Base-by-base conservation (phyloP, 2,329 filamentous ascomycete species). In the Microcyclosporella mali region DNA sequence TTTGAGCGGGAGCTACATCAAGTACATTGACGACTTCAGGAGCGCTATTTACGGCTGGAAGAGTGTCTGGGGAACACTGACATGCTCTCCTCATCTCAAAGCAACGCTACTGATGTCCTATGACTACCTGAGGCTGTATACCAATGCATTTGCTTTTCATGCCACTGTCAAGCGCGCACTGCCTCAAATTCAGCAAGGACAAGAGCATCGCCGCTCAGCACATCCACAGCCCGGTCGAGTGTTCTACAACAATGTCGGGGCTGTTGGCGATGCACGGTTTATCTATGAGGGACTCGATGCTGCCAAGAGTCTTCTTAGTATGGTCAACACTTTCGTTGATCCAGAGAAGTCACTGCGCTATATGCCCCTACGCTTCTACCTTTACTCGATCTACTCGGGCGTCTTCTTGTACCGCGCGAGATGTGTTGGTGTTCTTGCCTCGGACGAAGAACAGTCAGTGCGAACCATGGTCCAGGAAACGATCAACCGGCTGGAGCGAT, bases 141-240 rank as follows among this genome's bases (percentile, higher is more conserved):
- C 82, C 37, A 85, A 85, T 45, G 82, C 83, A 0, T 87, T 86
- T 57, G 83, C 82, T 1, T 86, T 86, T 52, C 83, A 87, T 58
- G 82, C 83, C 2, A 84, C 81, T 1, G 78, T 76, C 16, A 67
- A 70, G 17, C 65, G 69, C 25, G 68, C 68, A 11, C 51, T 70
- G 0, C 66, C 67, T 6, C 56, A 60, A 37, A 55, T 55, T 6
- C 55, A 55, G 29, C 46, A 52, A 37, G 40, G 42, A 6, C 50
- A 51, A 31, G 48, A 56, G 17, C 50, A 39, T 15, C 39, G 51
- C 40, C 47, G 48, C 28, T 45, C 47, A 10, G 37, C 44, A 2
- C 52, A 55, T 36, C 41, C 51, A 6, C 44, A 41, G 19, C 53
- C 53, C 1, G 46, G 46, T 9, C 39, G 47, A 21, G 66, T 72